Conservation (phyloP, 2,329 filamentous ascomycete species). For the Chaetomiaceae sp. region DNA sequence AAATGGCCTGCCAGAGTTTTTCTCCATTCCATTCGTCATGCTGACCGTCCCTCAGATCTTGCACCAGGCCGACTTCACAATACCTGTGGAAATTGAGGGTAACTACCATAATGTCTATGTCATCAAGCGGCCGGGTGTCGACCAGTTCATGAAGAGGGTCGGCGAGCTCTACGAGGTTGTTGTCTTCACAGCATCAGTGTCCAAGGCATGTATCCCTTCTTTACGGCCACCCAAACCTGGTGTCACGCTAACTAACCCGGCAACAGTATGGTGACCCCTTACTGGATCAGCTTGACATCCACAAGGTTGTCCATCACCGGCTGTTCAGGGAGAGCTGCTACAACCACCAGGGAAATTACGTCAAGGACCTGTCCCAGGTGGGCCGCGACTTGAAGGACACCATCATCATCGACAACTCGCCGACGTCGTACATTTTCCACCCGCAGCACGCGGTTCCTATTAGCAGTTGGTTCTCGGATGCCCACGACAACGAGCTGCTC, state of each 20-base stretch:
- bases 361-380: constrained; percentile 97
- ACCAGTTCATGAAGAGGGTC: constrained; percentile 97
- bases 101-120: constrained; percentile 99
- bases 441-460: constrained; percentile 98
- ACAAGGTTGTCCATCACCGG: constrained; percentile 91
- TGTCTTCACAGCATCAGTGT: constrained; percentile 96
- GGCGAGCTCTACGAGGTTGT: constrained; percentile 98
- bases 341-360: constrained; percentile 98
- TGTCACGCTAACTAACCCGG: constrained; percentile 26
- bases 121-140: constrained; percentile 97
- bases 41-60: constrained; percentile 61
- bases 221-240: constrained; percentile 26
- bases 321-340: constrained; percentile 98
- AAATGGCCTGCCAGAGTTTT: too few relatives aligned
- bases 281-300: constrained; percentile 93
- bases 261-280: constrained; percentile 88
- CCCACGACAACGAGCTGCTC: constrained; percentile 96
- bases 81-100: constrained; percentile 97
- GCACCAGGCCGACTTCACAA: constrained; percentile 97
- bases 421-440: constrained; percentile 99
- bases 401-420: constrained; percentile 99
- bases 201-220: constrained; percentile 80
- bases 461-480: constrained; percentile 99
- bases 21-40: too few relatives aligned
- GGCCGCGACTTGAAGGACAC: constrained; percentile 94